Base-by-base conservation (phyloP, 1,139 yeast genomes). In the Debaryomyces sp. region DNA sequence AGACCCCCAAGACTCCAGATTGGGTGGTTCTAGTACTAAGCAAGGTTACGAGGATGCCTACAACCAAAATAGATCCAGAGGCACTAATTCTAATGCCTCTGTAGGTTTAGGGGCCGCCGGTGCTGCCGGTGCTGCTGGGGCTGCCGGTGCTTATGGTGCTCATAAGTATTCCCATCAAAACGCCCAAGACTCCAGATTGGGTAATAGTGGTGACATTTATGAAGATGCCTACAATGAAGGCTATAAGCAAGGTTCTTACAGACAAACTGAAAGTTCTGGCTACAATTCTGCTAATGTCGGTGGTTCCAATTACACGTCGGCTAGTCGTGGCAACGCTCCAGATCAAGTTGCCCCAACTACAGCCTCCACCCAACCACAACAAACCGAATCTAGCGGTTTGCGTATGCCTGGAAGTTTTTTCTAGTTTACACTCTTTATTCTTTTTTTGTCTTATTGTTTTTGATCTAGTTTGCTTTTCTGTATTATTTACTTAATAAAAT, bases 61-160 rank as follows among this genome's bases (percentile, higher is more conserved):
- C 15, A 21, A n/a, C 22, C 40, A 36, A 23, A 36, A n/a, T 18
- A 32, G 41, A 49, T 44, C 46, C 39, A 36, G 30, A 23, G 36
- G 23, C n/a, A 12, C 41, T 18, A 27, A 34, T 13, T 40, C 41
- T 26, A 23, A 30, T 32, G 24, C 43, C 15, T 43, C 46, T 13
- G 34, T 47, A 8, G 47, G 45, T 29, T 37, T 45, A 33, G 49
- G 46, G 23, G 50, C 50, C 26, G 45, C 44, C 21, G 49, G 46
- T 22, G 33, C 39, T 10, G 47, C 43, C 32, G 50, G 43, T 24
- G 46, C 43, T 18, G 47, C 49, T 39, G 47, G 33, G 29, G 50
- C 49, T 34, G 43, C 44, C 35, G 50, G 43, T 24, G 47, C 53
- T 29, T 52, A 47, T 34, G 53, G 43, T 40, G 48, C 46, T 32